phyloP scores from a whole-genome alignment of 73 alveolate genomes.

The Paramecium octaurelia region DNA sequence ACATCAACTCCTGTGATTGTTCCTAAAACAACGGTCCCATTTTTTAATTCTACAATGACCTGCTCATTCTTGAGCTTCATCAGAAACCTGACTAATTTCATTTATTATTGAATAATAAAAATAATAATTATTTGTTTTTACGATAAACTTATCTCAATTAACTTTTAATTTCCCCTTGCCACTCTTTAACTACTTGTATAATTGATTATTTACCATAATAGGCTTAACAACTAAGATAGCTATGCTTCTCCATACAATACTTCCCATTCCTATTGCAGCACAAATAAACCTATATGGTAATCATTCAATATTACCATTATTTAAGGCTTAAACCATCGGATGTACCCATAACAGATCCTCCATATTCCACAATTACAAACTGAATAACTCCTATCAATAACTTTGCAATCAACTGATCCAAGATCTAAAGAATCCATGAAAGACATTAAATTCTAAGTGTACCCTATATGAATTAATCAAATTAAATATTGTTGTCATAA shows the following conservation, averaged over 20 bases:
- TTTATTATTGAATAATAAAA: conserved; percentile 29
- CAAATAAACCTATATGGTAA: conserved; percentile 52
- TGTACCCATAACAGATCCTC: conserved; percentile 65
- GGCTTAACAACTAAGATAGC: not conserved
- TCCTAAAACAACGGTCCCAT: conserved; percentile 97
- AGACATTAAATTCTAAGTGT: conserved; percentile 79
- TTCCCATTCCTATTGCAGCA: conserved; percentile 70
- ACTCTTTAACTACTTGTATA: not conserved
- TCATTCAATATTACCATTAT: conserved; percentile 71
- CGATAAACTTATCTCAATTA: not conserved
- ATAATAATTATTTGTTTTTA: not conserved
- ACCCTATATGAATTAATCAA: conserved; percentile 89
- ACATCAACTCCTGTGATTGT: conserved; percentile 96
- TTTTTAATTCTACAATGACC: conserved; percentile 97
- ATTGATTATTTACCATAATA: not conserved
- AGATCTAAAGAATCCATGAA: conserved; percentile 70
- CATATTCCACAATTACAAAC: conserved; percentile 70
- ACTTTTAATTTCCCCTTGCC: not conserved
- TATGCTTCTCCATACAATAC: conserved; percentile 26
- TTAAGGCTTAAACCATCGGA: conserved; percentile 71
- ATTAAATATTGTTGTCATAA: conserved; percentile 78
- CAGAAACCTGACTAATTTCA: conserved; percentile 94
- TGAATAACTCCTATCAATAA: conserved; percentile 64
- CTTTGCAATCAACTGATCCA: conserved; percentile 65
- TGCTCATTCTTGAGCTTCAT: conserved; percentile 96